phyloP scores from a whole-genome alignment of 108 stramenopile species.

The Fragilariopsis cylindrus region DNA sequence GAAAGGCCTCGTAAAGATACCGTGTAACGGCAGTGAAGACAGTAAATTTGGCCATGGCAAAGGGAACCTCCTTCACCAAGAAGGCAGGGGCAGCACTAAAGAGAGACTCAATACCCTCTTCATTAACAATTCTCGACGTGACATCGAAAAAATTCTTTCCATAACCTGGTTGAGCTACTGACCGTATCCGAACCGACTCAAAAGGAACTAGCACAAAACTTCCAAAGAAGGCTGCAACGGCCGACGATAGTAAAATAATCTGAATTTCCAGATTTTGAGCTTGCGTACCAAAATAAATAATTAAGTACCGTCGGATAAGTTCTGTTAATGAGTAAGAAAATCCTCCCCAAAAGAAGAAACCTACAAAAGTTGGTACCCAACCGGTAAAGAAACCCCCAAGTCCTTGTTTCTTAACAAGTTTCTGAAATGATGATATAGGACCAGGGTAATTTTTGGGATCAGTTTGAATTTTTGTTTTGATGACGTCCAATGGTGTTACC shows the following conservation, averaged over 20 bases:
- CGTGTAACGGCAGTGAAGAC: constrained; percentile 60
- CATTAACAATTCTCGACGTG: constrained; percentile 50
- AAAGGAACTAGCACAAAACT: constrained; percentile 66
- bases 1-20: constrained; percentile 53
- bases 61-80: constrained; percentile 54
- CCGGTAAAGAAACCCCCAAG: constrained; percentile 68
- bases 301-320: constrained; percentile 57
- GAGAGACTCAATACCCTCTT: constrained; percentile 59
- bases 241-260: constrained; percentile 45
- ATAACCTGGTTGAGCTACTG: constrained; percentile 66
- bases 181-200: constrained; percentile 70
- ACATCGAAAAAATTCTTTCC: constrained; percentile 57
- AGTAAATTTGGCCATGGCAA: constrained; percentile 58
- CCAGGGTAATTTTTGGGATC: constrained; percentile 73
- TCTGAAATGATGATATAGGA: constrained; percentile 54
- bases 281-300: constrained; percentile 17
- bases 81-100: constrained; percentile 65
- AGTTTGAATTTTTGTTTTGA: constrained; percentile 82
- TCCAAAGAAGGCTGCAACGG: constrained; percentile 49
- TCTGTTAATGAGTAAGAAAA: constrained; percentile 74
- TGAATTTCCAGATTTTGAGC: constrained; percentile 47
- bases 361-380: constrained; percentile 82
- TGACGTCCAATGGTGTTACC: constrained; percentile 61
- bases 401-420: constrained; percentile 59
- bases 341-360: constrained; percentile 78